Evolutionary conservation across 805 yeast species (phyloP), one percentile per base, ranked within the genome.

Genomic region (Yarrowia sp.): DNA sequence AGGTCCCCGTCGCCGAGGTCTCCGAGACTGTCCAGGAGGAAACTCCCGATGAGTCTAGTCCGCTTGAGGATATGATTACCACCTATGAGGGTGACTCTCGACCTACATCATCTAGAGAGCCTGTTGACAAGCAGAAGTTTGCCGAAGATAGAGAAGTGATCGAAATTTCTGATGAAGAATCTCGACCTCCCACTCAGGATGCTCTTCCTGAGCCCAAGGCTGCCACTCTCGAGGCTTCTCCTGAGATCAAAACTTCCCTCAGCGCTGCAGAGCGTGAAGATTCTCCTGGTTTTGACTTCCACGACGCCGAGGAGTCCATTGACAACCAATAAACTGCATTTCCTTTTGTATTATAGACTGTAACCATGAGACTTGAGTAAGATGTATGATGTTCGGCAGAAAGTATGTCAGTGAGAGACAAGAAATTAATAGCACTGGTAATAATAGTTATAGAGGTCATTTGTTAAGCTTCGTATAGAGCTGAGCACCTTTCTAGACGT

Each of bases 271-370:
- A 53, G 19, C 46, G 63, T 41, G 63, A 56, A 15, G 63, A 41
- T 26, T 56, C 63, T 15, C 63, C 63, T n/a, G 63, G 63, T 26
- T 56, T 56, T 26, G 63, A 56, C 8, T 56, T 56, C 26, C 63
- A 56, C 48, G 63, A 56, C 26, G 63, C 63, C 26, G 63, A 56
- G 26, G 63, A 56, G 14, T 26, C 36, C 42, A 41, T 56, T 11
- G 59, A 53, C 2, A 15, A 38, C 16, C 19, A 53, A 53, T 53
- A 40, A 52, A 53, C 36, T 53, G 59, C 59, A 53, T 53, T 53
- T 26, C 7, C 36, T 32, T 35, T 49, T 32, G 15, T 8, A 8
- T 32, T 15, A 5, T 8, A 4, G 22, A 7, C 7, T 32, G 50
- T 46, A 46, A 46, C 12, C 32, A 19, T 26, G 32, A 26, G 32